Base-by-base conservation (phyloP, 805 yeast genomes). In the Wickerhamiella allomyrinae region DNA sequence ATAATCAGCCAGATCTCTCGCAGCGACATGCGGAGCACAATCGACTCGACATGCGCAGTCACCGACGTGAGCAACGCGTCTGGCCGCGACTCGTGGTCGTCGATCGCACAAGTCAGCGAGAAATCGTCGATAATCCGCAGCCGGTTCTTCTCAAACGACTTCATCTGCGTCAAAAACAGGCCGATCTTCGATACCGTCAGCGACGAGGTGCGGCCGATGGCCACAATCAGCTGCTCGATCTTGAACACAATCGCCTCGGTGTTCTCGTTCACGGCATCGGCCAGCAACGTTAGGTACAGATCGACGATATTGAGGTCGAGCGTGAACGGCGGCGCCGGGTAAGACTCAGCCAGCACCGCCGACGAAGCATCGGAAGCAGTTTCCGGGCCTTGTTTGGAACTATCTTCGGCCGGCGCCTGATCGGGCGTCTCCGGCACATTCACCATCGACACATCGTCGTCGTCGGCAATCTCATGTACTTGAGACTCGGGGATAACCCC, bases 201-300 rank as follows among this genome's bases (percentile, higher is more conserved):
- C 0, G 89, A 71, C 0, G 71, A 60, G 3, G 79, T 73, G 43
- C 76, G 73, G 53, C 80, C 86, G 45, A 79, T 74, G 0, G 89
- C 71, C 3, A 83, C 56, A 36, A 79, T 62, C 2, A 86, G 60
- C 54, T 87, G 95, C 45, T 80, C 93, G 11, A 86, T 75, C 53
- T 83, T 82, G 63, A 91, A 79, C 2, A 89, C 95, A 46, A 89
- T 71, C 0, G 97, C 97, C 52, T 87, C 94, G 0, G 94, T 74
- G 46, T 76, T 69, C 2, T 60, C 56, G 7, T 69, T 65, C 1
- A 78, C 69, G 0, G 95, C 83, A 56, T 89, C 82, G 0, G 95
- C 94, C 34, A 91, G 61, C 23, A 91, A 61, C 15, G 84, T 74
- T 15, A 89, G 66, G 0, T 94, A 83, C 0, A 89, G 77, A 42